phyloP scores from a whole-genome alignment of 768 basidiomycete genomes.

The Mycena alexandri region DNA sequence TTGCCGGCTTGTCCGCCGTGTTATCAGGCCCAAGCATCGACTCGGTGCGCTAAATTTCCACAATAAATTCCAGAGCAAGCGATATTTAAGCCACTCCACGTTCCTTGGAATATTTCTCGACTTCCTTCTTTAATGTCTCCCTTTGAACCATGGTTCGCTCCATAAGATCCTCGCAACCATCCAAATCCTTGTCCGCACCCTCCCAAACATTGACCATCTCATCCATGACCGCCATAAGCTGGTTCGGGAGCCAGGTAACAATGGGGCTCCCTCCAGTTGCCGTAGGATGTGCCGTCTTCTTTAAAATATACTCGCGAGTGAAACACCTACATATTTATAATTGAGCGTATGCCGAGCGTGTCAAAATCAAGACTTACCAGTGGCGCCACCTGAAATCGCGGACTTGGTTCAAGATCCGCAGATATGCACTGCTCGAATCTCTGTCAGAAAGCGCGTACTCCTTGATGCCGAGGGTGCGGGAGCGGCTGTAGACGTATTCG shows the following conservation, averaged over 20 bases:
- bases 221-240: slow-evolving; percentile 37
- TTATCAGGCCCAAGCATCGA: no score
- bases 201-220: slow-evolving; percentile 35
- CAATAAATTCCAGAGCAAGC: no score
- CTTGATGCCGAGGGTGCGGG: slow-evolving; percentile 33
- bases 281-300: slow-evolving; percentile 42
- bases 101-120: slow-evolving; percentile 37
- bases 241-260: slow-evolving; percentile 38
- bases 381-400: slow-evolving; percentile 49
- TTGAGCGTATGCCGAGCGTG: no score
- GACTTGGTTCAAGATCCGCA: slow-evolving; percentile 43
- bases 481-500: slow-evolving; percentile 40
- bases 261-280: slow-evolving; percentile 44
- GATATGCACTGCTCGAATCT: slow-evolving; percentile 39
- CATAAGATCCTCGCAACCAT: slow-evolving; percentile 37
- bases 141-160: slow-evolving; percentile 29
- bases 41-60: no score
- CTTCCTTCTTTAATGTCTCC: slow-evolving; percentile 36
- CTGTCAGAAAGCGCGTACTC: slow-evolving; percentile 40
- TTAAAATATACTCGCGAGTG: slow-evolving; percentile 49
- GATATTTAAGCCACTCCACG: slow-evolving; percentile 17
- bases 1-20: no score
- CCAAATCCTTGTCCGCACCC: slow-evolving; percentile 33
- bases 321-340: slow-evolving; percentile 31
- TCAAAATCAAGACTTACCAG: slow-evolving; percentile 34